Base-by-base conservation (phyloP, 148 eudicot genomes). In the Diospyros kaki region DNA sequence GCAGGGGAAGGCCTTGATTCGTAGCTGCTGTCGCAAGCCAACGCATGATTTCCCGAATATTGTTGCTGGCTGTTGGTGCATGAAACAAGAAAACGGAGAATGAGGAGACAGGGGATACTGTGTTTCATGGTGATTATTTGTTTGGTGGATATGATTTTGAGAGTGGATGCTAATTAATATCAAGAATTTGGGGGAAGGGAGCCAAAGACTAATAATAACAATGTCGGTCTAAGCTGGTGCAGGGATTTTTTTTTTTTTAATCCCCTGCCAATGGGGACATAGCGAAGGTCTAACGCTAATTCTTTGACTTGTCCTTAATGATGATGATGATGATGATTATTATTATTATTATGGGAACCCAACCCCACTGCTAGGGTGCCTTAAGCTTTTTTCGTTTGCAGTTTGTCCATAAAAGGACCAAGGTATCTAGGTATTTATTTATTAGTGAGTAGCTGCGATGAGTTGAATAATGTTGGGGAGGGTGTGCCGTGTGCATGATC, bases 11-110 rank as follows among this genome's bases (percentile, higher is more conserved):
- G 75, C 46, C 54, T 62, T 68, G 75, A 68, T 9, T 59, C 42
- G 17, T 72, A 73, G 46, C 76, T 86, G 58, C 38, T 83, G 53
- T 75, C 72, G 68, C 84, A 78, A 15, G 61, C 6, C 9, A 78
- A 44, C 9, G 62, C 82, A 7, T 75, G 66, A 66, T 74, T 74
- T 75, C 77, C 82, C 67, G 85, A 78, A 38, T 79, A 82, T n/a
- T 82, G 71, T 72, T 82, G 85, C 64, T 75, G 80, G 44, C 80
- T 50, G 12, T 62, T 72, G 38, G 58, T 61, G 15, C 40, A n/a
- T 41, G 73, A 70, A 42, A 69, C 45, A 10, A 79, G 66, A 60
- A 68, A 76, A 14, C 12, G 11, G 48, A 76, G 71, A 15, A 15
- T 28, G 15, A 68, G 9, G 54, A 77, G 15, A 68, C 5, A 6